A percentile compares a stretch with the other conserved stretches of the same genome.
These are phyloP conservation scores for Argentina anserina DNA, from an alignment of 306 rosid species.

Conservation along the genomic window DNA sequence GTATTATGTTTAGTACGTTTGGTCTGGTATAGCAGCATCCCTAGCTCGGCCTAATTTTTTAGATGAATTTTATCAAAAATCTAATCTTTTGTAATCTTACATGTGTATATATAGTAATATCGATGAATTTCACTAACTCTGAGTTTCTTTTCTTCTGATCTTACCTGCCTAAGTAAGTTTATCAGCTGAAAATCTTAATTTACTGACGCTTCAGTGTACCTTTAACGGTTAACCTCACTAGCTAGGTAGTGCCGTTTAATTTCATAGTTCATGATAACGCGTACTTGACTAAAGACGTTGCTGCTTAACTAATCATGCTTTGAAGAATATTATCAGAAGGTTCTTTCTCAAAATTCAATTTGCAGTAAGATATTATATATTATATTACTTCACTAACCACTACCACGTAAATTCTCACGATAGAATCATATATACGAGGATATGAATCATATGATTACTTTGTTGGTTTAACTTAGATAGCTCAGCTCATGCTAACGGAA, in stretches of 20 bases:
- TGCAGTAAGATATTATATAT: too few species aligned
- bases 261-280: neutral
- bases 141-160: neutral
- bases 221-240: neutral
- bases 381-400: neutral
- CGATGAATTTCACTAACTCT: neutral
- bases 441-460: neutral
- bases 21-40: neutral
- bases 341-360: neutral
- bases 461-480: constrained; percentile 3
- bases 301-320: neutral
- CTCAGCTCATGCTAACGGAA: constrained; percentile 22
- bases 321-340: neutral
- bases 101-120: too few species aligned
- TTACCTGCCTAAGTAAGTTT: neutral
- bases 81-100: too few species aligned
- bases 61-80: neutral
- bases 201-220: neutral
- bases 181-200: neutral
- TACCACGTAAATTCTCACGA: neutral
- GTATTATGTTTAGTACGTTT: too few species aligned
- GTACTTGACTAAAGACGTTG: neutral
- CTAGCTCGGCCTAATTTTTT: neutral
- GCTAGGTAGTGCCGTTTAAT: neutral
- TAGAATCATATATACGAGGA: neutral